These are phyloP conservation scores for Botrytis porri DNA, from an alignment of 2,329 filamentous ascomycete species.

Conservation along the genomic window DNA sequence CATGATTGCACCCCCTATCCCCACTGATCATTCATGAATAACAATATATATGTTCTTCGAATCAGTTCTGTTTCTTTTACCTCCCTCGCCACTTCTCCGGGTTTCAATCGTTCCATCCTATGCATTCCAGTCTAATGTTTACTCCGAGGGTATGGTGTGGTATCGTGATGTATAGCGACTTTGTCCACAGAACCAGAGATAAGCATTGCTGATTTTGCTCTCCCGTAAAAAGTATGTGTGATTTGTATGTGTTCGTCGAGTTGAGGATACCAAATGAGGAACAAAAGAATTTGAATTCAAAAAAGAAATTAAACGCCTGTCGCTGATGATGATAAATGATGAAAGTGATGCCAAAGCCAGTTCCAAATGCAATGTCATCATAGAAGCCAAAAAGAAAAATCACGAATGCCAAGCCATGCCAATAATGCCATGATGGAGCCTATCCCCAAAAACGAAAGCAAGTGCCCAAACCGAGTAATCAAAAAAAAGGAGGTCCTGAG, in stretches of 20 bases:
- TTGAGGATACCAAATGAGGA: conserved; percentile 10
- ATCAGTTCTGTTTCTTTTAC: not conserved
- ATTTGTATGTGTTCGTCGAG: conserved; percentile 5
- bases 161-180: not conserved
- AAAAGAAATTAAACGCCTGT: conserved; percentile 17
- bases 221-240: not conserved
- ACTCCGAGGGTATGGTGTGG: not conserved
- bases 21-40: not conserved
- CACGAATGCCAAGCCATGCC: conserved; percentile 19
- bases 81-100: not conserved
- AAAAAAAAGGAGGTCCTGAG: conserved; percentile 8
- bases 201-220: not conserved
- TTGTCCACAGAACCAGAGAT: not conserved
- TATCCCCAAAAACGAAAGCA: conserved; percentile 16
- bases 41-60: not conserved
- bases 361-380: conserved; percentile 18
- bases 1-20: not conserved
- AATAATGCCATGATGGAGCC: conserved; percentile 17
- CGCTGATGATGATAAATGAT: conserved; percentile 16
- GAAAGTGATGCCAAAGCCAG: conserved; percentile 16
- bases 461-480: conserved; percentile 12
- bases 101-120: conserved; percentile 1
- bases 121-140: conserved; percentile 9
- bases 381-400: conserved; percentile 13
- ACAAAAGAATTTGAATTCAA: conserved; percentile 14